Evolutionary conservation across 225 moss, liverwort and hornwort species (phyloP), one percentile per base, ranked within the genome.

Genomic region (Straminergon stramineum): DNA sequence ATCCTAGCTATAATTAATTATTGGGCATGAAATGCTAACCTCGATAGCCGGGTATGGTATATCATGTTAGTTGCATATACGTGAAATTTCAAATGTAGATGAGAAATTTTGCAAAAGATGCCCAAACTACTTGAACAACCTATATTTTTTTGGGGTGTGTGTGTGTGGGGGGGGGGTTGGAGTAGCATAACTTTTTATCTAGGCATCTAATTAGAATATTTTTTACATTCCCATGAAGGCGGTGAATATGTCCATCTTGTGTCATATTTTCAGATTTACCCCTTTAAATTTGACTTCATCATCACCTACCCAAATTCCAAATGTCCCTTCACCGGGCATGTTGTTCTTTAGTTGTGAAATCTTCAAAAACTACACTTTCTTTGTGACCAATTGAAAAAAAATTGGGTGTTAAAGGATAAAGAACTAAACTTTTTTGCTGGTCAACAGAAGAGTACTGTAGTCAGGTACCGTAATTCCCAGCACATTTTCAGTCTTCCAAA

Each of bases 101-200:
- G 13, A 70, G 4, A 8, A 24, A 2, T 69, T 69, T n/a, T n/a
- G 22, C n/a, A 70, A 39, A 39, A 13, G 21, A 68, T n/a, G 23
- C 23, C 39, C 23, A 67, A 37, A 67, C 6, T 20, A 20, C 4
- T 1, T 1, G 5, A 70, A 23, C 22, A 22, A 7, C 4, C 2
- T 2, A 0, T 12, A 23, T 13, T 70, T 69, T 13, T n/a, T n/a
- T n/a, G n/a, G n/a, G n/a, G n/a, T n/a, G n/a, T n/a, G n/a, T n/a
- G n/a, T n/a, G n/a, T n/a, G n/a, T n/a, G n/a, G n/a, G 0, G 2
- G 0, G 0, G 23, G 4, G 48, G 48, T 0, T 1, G 1, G 0
- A 13, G 2, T 7, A 22, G 1, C 1, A 69, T n/a, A 70, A 39
- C 4, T 35, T 35, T 35, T 66, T 5, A 18, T 34, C 0, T 1